phyloP scores from a whole-genome alignment of 129 eudicot genomes.

The Glebionis coronaria region DNA sequence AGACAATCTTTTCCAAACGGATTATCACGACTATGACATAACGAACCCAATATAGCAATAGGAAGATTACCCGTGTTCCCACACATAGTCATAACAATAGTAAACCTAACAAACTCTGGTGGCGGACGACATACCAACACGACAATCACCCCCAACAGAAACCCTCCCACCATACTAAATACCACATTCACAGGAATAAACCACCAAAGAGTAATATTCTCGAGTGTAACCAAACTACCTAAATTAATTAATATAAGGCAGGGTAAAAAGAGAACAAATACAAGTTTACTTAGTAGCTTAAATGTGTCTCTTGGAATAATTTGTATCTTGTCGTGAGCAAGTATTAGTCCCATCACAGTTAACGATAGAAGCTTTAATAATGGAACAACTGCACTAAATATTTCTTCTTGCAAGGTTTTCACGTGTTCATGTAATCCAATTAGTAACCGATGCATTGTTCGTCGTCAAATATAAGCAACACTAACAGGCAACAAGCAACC shows the following conservation, averaged over 20 bases:
- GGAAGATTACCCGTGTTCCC: constrained; percentile 57
- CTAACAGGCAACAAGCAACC: too few relatives aligned
- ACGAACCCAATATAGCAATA: constrained; percentile 42
- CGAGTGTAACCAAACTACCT: constrained; percentile 38
- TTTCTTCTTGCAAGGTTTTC: constrained; percentile 30
- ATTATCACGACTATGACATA: constrained; percentile 38
- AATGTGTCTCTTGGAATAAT: constrained; percentile 46
- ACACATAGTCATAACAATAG: constrained; percentile 44
- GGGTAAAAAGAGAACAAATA: constrained; percentile 44
- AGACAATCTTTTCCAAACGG: constrained; percentile 41
- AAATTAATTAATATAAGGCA: constrained; percentile 48
- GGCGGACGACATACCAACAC: constrained; percentile 44
- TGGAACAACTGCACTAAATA: constrained; percentile 36
- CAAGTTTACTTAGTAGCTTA: constrained; percentile 46
- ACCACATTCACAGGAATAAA: constrained; percentile 49
- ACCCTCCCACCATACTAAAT: constrained; percentile 37
- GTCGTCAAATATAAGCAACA: too few relatives aligned
- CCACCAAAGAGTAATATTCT: constrained; percentile 43
- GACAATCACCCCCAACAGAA: constrained; percentile 41
- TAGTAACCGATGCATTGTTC: constrained; percentile 10
- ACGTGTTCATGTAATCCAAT: constrained; percentile 19
- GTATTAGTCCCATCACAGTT: constrained; percentile 32
- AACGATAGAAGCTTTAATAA: constrained; percentile 41
- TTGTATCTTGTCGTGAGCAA: constrained; percentile 35
- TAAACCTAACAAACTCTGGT: constrained; percentile 17